Conservation (phyloP, 1,284 basidiomycete species). For the Psilocybe mexicana region DNA sequence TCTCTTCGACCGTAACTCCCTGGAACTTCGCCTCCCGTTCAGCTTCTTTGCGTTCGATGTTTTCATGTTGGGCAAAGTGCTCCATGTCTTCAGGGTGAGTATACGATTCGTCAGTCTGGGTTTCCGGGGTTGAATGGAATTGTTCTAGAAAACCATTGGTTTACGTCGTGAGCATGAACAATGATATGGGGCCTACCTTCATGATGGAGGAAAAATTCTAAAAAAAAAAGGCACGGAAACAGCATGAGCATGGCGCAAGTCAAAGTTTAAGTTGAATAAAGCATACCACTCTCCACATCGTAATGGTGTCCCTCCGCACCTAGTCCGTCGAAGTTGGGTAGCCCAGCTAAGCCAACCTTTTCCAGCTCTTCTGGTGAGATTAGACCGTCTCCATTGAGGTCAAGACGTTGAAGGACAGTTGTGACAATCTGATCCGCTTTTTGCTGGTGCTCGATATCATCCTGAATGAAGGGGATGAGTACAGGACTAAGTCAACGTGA, state of each 20-base stretch:
- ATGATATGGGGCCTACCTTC: constrained; percentile 61
- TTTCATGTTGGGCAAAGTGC: constrained; percentile 86
- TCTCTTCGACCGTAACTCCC: constrained; percentile 76
- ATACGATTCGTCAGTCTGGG: constrained; percentile 95
- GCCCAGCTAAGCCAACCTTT: constrained; percentile 70
- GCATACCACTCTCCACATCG: constrained; percentile 80
- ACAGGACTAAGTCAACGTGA: background rate
- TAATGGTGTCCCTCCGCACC: constrained; percentile 95
- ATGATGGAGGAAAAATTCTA: constrained; percentile 90
- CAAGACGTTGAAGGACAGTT: constrained; percentile 74
- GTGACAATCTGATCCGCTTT: constrained; percentile 85
- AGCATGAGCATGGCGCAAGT: background rate
- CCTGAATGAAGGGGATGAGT: constrained; percentile 37
- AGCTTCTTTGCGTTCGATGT: constrained; percentile 87
- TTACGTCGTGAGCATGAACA: background rate
- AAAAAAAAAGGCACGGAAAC: too few relatives aligned
- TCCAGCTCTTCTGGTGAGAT: constrained; percentile 83
- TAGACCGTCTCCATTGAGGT: constrained; percentile 78
- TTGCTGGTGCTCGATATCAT: constrained; percentile 78
- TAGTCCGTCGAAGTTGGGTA: constrained; percentile 88
- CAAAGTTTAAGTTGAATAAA: background rate
- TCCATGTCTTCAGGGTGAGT: constrained; percentile 89
- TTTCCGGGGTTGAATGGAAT: constrained; percentile 94
- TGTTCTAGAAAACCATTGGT: constrained; percentile 52
- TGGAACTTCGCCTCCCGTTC: constrained; percentile 80